Percentiles rank a stretch among this genome's conserved stretches.
phyloP scores from a whole-genome alignment of 2,329 filamentous ascomycete species.

The Fusarium napiforme region DNA sequence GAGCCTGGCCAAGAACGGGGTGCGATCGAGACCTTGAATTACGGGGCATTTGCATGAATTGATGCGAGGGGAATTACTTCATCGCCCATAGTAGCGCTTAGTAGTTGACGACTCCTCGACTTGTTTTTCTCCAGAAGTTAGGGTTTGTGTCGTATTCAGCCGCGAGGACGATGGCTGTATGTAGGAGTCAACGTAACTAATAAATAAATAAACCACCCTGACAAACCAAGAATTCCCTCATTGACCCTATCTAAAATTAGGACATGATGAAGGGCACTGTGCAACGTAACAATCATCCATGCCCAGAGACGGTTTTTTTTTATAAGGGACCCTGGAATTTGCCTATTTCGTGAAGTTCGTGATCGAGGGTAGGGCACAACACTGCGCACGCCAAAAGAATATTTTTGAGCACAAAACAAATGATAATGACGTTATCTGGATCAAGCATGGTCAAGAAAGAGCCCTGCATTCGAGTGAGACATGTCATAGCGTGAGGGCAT shows the following conservation, averaged over 20 bases:
- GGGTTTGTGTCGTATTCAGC: conserved; percentile 17
- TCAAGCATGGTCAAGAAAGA: not conserved
- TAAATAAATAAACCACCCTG: not conserved
- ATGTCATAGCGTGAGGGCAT: conserved; percentile 12
- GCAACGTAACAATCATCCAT: not conserved
- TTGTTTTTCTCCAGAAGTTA: conserved; percentile 22
- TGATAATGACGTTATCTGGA: conserved; percentile 5
- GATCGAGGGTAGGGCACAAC: conserved; percentile 31
- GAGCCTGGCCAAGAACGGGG: not conserved
- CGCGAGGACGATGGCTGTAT: conserved; percentile 2
- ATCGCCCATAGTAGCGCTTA: conserved; percentile 15
- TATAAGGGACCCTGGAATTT: conserved; percentile 5
- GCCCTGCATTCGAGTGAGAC: conserved; percentile 29
- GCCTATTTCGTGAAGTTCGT: not conserved
- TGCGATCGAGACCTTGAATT: conserved; percentile 26
- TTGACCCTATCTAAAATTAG: conserved; percentile 10
- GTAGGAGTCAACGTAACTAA: not conserved
- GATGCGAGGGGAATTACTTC: conserved; percentile 9
- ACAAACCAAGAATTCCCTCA: conserved; percentile 18
- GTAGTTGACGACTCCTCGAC: not conserved
- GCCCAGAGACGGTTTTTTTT: not conserved
- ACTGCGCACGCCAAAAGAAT: not conserved
- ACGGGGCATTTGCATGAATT: conserved; percentile 10
- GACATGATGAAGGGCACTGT: not conserved
- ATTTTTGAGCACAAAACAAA: conserved; percentile 1